Conservation (phyloP, 768 basidiomycete genomes). For the Tylopilus intermedius region DNA sequence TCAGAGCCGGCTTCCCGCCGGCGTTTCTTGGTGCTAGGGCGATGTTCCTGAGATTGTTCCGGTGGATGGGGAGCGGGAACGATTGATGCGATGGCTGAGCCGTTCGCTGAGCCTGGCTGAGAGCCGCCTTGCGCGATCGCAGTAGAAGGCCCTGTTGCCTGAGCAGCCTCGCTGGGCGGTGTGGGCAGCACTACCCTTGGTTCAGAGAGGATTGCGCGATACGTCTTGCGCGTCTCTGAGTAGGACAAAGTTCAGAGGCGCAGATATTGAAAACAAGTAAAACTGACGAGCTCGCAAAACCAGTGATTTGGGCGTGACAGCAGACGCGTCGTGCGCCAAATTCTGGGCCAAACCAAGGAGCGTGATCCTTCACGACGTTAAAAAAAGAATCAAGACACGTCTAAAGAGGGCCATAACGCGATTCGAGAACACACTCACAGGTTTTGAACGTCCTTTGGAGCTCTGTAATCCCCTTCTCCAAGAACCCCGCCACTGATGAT, state of each 20-base stretch:
- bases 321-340: constrained; percentile 55
- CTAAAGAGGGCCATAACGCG: no score
- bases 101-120: not conserved
- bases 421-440: constrained; percentile 43
- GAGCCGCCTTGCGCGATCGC: not conserved
- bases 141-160: not conserved
- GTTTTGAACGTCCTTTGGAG: constrained; percentile 70
- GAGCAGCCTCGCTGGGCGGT: not conserved
- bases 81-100: not conserved
- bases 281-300: constrained; percentile 67
- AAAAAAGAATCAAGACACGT: not conserved
- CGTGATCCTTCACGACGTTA: constrained; percentile 44
- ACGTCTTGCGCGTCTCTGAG: constrained; percentile 76
- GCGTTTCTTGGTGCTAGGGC: constrained; percentile 18
- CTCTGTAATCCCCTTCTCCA: constrained; percentile 58
- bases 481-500: constrained; percentile 66
- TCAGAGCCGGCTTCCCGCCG: constrained; percentile 16
- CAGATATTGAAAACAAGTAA: not conserved
- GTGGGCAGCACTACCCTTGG: constrained; percentile 59
- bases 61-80: not conserved
- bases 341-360: constrained; percentile 69
- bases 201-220: constrained; percentile 74
- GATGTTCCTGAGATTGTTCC: not conserved
- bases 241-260: not conserved
- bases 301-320: constrained; percentile 60